Conservation (phyloP, 2,329 filamentous ascomycete species). For the Fusarium transvaalense region DNA sequence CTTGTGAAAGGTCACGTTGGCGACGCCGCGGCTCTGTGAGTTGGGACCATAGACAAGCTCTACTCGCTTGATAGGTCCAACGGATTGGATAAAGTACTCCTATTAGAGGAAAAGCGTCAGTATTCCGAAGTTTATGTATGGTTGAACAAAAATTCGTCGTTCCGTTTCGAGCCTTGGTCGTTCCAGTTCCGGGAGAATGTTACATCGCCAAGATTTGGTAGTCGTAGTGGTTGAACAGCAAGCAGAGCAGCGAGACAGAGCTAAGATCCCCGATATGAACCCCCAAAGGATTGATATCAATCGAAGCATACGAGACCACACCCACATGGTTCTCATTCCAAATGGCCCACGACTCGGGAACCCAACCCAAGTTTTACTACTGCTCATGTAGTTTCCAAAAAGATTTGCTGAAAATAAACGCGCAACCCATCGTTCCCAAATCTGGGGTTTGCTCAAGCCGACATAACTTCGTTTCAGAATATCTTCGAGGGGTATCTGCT, state of each 20-base stretch:
- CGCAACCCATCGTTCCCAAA: constrained; percentile 8
- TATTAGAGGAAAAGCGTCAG: constrained; percentile 78
- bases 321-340: constrained; percentile 24
- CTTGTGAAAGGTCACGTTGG: constrained; percentile 87
- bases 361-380: constrained; percentile 35
- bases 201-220: constrained; percentile 40
- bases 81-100: constrained; percentile 94
- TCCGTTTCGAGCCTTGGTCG: constrained; percentile 51
- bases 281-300: constrained; percentile 11
- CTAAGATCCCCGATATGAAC: constrained; percentile 19
- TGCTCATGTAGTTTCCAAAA: constrained; percentile 10
- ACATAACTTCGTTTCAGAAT: constrained; percentile 11
- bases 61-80: constrained; percentile 91
- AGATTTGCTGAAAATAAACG: constrained; percentile 3
- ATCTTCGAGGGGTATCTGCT: constrained; percentile 34
- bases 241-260: constrained; percentile 51
- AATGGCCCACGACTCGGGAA: constrained; percentile 37
- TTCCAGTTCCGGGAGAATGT: constrained; percentile 49
- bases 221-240: constrained; percentile 41
- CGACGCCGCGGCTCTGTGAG: constrained; percentile 90
- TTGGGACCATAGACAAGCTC: constrained; percentile 93
- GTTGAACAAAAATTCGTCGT: constrained; percentile 47
- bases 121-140: constrained; percentile 58
- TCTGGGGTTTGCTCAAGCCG: constrained; percentile 8
- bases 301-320: constrained; percentile 23